Base-by-base conservation (phyloP, 352 stramenopile genomes). In the Phytopythium kandeliae region DNA sequence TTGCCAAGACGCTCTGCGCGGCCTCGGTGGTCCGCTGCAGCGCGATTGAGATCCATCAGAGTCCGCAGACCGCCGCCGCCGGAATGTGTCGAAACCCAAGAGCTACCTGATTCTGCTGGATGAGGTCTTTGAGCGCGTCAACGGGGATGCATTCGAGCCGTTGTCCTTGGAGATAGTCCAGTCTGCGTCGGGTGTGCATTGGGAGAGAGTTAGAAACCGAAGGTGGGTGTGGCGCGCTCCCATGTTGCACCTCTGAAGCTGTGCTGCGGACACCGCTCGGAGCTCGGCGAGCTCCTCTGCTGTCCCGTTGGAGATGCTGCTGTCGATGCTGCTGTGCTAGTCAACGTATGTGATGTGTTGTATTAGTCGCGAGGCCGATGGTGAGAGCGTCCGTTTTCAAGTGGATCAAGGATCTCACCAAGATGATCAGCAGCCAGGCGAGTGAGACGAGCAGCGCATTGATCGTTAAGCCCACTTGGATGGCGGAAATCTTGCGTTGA, bases 31-130 rank as follows among this genome's bases (percentile, higher is more conserved):
- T 69, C 15, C 61, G 63, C 74, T 86, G n/a, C n/a, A n/a, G n/a
- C n/a, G n/a, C n/a, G n/a, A n/a, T n/a, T n/a, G n/a, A n/a, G n/a
- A n/a, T n/a, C n/a, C n/a, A n/a, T n/a, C n/a, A n/a, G n/a, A n/a
- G n/a, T n/a, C n/a, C n/a, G n/a, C n/a, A n/a, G n/a, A n/a, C n/a
- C n/a, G n/a, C n/a, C n/a, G n/a, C n/a, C n/a, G n/a, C n/a, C n/a
- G n/a, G n/a, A n/a, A n/a, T n/a, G n/a, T n/a, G n/a, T n/a, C n/a
- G n/a, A n/a, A n/a, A n/a, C n/a, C n/a, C n/a, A n/a, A n/a, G n/a
- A n/a, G n/a, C n/a, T 58, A 79, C 77, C 54, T 88, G 64, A 54
- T 88, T 73, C 24, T 67, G 60, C 33, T 86, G 69, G 47, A 89
- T 78, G 10, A 86, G 63, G 17, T 71, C 62, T 44, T 83, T 86